These are phyloP conservation scores for Trametes cinnabarina DNA, from an alignment of 768 basidiomycete species.

Conservation along the genomic window DNA sequence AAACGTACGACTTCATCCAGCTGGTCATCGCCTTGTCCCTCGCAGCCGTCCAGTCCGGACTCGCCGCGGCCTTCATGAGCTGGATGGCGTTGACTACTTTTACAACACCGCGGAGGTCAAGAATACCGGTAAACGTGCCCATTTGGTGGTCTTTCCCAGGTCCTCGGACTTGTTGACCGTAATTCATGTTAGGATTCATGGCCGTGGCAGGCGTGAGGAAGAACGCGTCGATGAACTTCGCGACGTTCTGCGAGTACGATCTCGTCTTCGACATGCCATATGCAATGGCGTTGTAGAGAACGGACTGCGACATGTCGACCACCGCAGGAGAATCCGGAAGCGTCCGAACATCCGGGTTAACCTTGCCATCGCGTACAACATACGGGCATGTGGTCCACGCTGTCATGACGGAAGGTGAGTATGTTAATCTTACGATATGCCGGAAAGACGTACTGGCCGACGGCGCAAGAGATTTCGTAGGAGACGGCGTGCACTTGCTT, in stretches of 20 bases:
- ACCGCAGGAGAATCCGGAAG: constrained; percentile 38
- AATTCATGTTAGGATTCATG: constrained; percentile 57
- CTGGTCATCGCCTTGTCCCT: constrained; percentile 39
- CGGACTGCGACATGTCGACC: constrained; percentile 41
- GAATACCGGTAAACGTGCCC: constrained; percentile 53
- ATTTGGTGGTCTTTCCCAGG: constrained; percentile 40
- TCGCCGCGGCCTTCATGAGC: constrained; percentile 37
- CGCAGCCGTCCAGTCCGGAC: constrained; percentile 42
- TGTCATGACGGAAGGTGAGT: constrained; percentile 8
- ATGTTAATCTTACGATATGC: not conserved
- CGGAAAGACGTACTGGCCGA: constrained; percentile 44
- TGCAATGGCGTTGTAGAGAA: constrained; percentile 46
- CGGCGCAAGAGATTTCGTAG: constrained; percentile 44
- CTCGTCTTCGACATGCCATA: constrained; percentile 36
- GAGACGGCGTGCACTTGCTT: constrained; percentile 46
- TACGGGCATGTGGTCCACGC: constrained; percentile 48
- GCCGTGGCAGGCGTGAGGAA: constrained; percentile 44
- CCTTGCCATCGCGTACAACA: constrained; percentile 47
- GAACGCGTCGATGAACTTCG: constrained; percentile 41
- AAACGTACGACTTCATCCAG: constrained; percentile 44
- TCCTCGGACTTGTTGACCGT: constrained; percentile 53
- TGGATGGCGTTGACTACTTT: constrained; percentile 49
- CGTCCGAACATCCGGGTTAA: constrained; percentile 53
- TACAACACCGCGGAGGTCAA: constrained; percentile 51
- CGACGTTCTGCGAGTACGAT: constrained; percentile 37